These are phyloP conservation scores for Leccinum aurantiacum DNA, from an alignment of 768 basidiomycete species.

Conservation along the genomic window DNA sequence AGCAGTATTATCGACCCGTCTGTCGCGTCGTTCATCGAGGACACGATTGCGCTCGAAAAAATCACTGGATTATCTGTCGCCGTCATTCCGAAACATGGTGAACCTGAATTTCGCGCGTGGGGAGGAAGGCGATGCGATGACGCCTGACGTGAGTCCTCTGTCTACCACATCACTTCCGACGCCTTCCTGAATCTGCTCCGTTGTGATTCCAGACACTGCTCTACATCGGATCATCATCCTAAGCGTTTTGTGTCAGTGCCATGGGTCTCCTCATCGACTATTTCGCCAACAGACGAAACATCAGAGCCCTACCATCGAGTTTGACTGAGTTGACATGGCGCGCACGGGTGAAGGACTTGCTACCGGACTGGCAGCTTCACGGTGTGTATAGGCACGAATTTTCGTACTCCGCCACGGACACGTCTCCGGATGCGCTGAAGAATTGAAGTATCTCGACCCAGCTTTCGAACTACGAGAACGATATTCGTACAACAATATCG, in stretches of 20 bases:
- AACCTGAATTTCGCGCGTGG: constrained; percentile 33
- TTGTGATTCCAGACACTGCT: constrained; percentile 33
- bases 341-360: constrained; percentile 30
- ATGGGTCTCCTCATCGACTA: constrained; percentile 44
- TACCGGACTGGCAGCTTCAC: constrained; percentile 42
- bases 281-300: constrained; percentile 35
- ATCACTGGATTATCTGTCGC: constrained; percentile 34
- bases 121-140: constrained; percentile 38
- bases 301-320: constrained; percentile 34
- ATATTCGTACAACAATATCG: constrained; percentile 42
- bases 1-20: constrained; percentile 15
- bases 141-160: constrained; percentile 29
- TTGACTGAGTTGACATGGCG: constrained; percentile 36
- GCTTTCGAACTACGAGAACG: constrained; percentile 37
- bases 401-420: constrained; percentile 31
- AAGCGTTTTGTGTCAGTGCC: constrained; percentile 41
- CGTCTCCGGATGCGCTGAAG: constrained; percentile 19
- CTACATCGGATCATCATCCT: constrained; percentile 35
- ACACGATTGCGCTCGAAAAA: constrained; percentile 21
- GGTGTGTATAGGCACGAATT: constrained; percentile 34
- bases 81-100: constrained; percentile 26
- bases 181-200: not conserved
- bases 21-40: constrained; percentile 19
- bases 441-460: constrained; percentile 33
- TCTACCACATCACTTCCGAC: not conserved